A percentile compares a stretch with the other conserved stretches of the same genome.
These are phyloP conservation scores for Kodamaea hsintzibuensis DNA, from an alignment of 805 yeast genomes.

Conservation along the genomic window DNA sequence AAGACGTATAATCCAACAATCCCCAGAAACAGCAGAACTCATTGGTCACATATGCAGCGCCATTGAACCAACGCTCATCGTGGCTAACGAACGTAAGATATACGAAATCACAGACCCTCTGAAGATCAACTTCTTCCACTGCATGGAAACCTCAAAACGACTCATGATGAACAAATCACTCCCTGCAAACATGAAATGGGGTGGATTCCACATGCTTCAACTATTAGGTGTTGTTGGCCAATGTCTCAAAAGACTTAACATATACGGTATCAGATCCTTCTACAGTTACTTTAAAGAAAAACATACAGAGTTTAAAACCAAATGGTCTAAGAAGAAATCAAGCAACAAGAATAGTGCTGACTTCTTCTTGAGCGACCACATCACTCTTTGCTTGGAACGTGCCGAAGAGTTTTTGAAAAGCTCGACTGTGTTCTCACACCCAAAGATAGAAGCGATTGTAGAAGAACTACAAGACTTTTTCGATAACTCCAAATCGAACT, in stretches of 20 bases:
- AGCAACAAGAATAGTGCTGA: slow-evolving; percentile 62
- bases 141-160: slow-evolving; percentile 67
- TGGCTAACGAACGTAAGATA: slow-evolving; percentile 63
- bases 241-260: slow-evolving; percentile 63
- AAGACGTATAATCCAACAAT: slow-evolving; percentile 54
- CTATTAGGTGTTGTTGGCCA: slow-evolving; percentile 72
- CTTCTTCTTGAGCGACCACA: slow-evolving; percentile 55
- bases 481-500: slow-evolving; percentile 40
- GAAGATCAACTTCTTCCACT: slow-evolving; percentile 66
- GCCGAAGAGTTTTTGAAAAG: slow-evolving; percentile 47
- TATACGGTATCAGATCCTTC: slow-evolving; percentile 83
- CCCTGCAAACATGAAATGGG: slow-evolving; percentile 75
- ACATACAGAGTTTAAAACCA: slow-evolving; percentile 56
- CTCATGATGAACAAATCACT: slow-evolving; percentile 53
- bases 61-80: slow-evolving; percentile 60
- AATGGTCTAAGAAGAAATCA: slow-evolving; percentile 56
- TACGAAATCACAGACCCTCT: slow-evolving; percentile 68
- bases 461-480: slow-evolving; percentile 62
- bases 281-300: slow-evolving; percentile 65
- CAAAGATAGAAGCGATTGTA: slow-evolving; percentile 63
- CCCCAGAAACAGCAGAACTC: slow-evolving; percentile 56
- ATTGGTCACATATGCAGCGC: slow-evolving; percentile 61
- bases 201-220: slow-evolving; percentile 60
- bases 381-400: slow-evolving; percentile 43
- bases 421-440: slow-evolving; percentile 56